Evolutionary conservation across 768 basidiomycete genomes (phyloP).

Genomic region (Phaeolepiota aurea): DNA sequence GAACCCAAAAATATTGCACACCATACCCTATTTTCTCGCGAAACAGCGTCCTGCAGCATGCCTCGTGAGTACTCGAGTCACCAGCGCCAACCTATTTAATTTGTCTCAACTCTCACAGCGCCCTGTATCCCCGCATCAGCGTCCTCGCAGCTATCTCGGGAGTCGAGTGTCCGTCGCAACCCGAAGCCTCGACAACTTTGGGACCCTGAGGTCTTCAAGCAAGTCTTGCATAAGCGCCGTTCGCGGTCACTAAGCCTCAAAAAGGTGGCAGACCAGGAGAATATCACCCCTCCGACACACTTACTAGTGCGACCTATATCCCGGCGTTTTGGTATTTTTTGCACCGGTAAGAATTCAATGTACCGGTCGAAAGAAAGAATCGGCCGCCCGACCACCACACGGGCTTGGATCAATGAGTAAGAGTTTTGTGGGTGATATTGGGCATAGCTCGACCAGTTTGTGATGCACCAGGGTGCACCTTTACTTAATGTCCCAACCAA

Average conservation of each 20-base stretch:
- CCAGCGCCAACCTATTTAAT: conserved; percentile 2
- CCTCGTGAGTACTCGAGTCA: conserved; percentile 21
- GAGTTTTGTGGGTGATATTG: no score
- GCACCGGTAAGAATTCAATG: conserved; percentile 27
- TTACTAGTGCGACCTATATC: conserved; percentile 17
- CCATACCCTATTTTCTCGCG: conserved; percentile 4
- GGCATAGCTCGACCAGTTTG: no score
- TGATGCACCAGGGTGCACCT: no score
- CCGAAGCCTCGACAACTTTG: conserved; percentile 1
- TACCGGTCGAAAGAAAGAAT: conserved; percentile 8
- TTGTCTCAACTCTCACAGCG: conserved; percentile 15
- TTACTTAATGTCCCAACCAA: no score
- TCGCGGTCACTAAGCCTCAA: conserved; percentile 1
- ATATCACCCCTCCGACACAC: conserved; percentile 12
- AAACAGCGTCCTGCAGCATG: conserved; percentile 19
- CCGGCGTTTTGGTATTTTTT: conserved; percentile 31
- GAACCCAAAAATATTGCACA: neutral
- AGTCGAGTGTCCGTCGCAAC: conserved; percentile 1
- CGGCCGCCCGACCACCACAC: neutral
- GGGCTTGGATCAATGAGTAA: conserved; percentile 2
- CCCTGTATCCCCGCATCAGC: conserved; percentile 17
- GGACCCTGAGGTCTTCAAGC: conserved; percentile 1
- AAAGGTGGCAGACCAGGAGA: conserved; percentile 23
- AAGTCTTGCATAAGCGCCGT: conserved; percentile 4
- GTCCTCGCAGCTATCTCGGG: no score